Base-by-base conservation (phyloP, 768 basidiomycete genomes). In the Suillus cothurnatus region DNA sequence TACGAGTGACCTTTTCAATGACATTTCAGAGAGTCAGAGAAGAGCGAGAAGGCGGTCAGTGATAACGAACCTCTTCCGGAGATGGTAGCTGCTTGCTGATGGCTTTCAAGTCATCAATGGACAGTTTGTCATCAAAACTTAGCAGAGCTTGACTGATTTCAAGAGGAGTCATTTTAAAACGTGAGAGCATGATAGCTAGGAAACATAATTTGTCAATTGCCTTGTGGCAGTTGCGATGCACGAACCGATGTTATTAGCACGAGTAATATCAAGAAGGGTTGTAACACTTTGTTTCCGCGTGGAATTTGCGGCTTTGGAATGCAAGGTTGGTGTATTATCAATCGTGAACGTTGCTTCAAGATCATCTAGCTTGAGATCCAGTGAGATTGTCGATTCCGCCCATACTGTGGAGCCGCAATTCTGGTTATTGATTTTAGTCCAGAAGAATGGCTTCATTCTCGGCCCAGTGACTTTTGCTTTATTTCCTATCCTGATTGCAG, bases 401-500 rank as follows among this genome's bases (percentile, higher is more conserved):
- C 94, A 98, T 12, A 98, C 82, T 1, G 91, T 91, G 8, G 82
- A 70, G 4, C 69, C 66, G 5, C 83, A 69, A 6, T 78, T 72
- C 8, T 80, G 69, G 15, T 72, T 73, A n/a, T 82, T 78, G 6
- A 95, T 67, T 70, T 97, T 96, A 68, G 88, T 90, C 95, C 95
- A 97, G 74, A 94, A 94, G 80, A 97, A 95, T 2, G 95, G 92
- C 75, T 91, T 90, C 61, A 93, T 74, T 56, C 85, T 83, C n/a
- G 88, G 87, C 15, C 80, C 81, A 31, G 71, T 68, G 9, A 73
- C 67, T 66, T 79, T 82, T 28, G 71, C 66, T 61, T 74, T 79
- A 45, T 66, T 68, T 41, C 70, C 73, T 36, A 73, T 72, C 63
- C 72, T 75, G 66, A 78, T 79, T 11, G 77, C 75, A 19, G 78